Evolutionary conservation across 345 rosid genomes (phyloP).

Genomic region (Camelina neglecta): DNA sequence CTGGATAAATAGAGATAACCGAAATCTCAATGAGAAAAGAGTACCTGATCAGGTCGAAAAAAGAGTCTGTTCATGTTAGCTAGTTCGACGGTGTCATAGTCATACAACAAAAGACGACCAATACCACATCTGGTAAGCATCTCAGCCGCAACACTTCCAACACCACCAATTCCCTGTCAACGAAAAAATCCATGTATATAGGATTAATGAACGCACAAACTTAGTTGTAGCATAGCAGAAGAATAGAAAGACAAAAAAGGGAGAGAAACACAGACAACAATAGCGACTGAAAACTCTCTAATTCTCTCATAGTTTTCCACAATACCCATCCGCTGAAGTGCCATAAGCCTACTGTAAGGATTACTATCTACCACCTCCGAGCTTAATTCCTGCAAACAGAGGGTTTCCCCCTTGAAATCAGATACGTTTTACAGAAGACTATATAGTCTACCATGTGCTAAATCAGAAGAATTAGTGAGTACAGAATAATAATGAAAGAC

Average conservation of each 20-base stretch:
- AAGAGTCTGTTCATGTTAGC: constrained; percentile 98
- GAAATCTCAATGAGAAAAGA: constrained; percentile 4
- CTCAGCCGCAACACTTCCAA: constrained; percentile 99
- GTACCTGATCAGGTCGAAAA: constrained; percentile 96
- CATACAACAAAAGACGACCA: constrained; percentile 94
- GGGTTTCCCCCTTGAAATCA: background rate
- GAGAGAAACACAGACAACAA: constrained; percentile 77
- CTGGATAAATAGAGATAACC: background rate
- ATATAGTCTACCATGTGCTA: too few relatives aligned
- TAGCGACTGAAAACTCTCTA: constrained; percentile 90
- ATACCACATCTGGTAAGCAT: constrained; percentile 98
- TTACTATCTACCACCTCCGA: constrained; percentile 96
- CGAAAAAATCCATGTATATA: background rate
- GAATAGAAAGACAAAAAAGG: background rate
- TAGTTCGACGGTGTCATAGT: constrained; percentile 92
- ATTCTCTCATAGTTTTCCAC: constrained; percentile 89
- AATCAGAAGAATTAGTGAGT: background rate
- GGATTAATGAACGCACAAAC: constrained; percentile 19
- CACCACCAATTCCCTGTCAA: constrained; percentile 92
- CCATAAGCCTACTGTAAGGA: constrained; percentile 99
- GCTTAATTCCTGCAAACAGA: constrained; percentile 79
- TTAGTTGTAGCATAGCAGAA: background rate
- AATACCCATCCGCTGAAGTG: constrained; percentile 98
- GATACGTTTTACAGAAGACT: background rate
- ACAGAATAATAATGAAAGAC: constrained; percentile 42